Percentiles rank a stretch among this genome's conserved stretches.
These are phyloP conservation scores for Exophiala oligosperma DNA, from an alignment of 2,329 filamentous ascomycete species.

Conservation along the genomic window DNA sequence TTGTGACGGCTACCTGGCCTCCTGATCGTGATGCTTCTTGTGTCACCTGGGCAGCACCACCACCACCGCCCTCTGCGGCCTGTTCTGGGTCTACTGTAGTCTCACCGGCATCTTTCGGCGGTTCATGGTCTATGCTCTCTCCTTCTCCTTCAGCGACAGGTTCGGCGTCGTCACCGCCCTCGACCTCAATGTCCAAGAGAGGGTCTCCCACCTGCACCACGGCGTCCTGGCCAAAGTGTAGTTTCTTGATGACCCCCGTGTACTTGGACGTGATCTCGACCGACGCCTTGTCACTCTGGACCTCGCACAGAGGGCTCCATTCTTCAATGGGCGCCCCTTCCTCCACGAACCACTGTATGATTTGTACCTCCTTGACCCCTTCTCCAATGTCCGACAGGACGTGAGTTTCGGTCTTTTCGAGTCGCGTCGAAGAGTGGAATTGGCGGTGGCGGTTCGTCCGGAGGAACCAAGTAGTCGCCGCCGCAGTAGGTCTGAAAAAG, in stretches of 20 bases:
- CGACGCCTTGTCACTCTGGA: constrained; percentile 93
- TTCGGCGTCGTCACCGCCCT: constrained; percentile 27
- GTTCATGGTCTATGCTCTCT: constrained; percentile 21
- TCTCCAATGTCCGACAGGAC: constrained; percentile 28
- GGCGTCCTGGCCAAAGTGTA: constrained; percentile 93
- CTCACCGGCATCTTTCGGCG: constrained; percentile 1
- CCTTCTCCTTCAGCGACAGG: constrained; percentile 2
- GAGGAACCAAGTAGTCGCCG: constrained; percentile 16
- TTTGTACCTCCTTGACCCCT: constrained; percentile 98
- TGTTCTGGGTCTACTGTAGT: too few relatives aligned
- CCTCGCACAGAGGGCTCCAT: constrained; percentile 96
- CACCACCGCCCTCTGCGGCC: not conserved
- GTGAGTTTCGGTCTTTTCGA: constrained; percentile 27
- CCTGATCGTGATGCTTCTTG: constrained; percentile 7
- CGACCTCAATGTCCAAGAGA: constrained; percentile 30
- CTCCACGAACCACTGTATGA: constrained; percentile 99
- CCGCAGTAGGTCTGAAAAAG: too few relatives aligned
- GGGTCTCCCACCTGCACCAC: constrained; percentile 81
- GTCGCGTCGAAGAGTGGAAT: constrained; percentile 21
- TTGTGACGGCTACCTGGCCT: too few relatives aligned
- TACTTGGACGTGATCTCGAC: constrained; percentile 94
- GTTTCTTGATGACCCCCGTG: constrained; percentile 90
- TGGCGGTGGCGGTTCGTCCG: constrained; percentile 6
- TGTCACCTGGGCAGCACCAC: constrained; percentile 3
- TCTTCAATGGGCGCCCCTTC: constrained; percentile 94